Conservation (phyloP, 1,139 yeast species). For the Magnusiomyces paraingens region DNA sequence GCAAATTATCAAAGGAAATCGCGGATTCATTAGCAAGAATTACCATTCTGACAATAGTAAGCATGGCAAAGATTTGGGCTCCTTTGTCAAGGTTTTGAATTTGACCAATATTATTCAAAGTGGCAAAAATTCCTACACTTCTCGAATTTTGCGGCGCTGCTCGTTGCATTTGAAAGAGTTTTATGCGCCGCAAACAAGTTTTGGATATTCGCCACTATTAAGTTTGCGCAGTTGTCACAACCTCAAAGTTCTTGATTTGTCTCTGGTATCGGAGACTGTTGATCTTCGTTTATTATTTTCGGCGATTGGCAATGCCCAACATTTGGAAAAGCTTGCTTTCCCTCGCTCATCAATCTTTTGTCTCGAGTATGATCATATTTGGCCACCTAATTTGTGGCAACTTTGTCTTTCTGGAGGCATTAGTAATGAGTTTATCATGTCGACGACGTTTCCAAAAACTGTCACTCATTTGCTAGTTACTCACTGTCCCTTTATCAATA, state of each 20-base stretch:
- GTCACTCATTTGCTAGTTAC: conserved; percentile 71
- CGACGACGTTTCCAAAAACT: conserved; percentile 62
- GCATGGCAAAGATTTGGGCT: conserved; percentile 27
- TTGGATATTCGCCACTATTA: conserved; percentile 82
- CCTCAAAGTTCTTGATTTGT: conserved; percentile 62
- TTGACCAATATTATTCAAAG: conserved; percentile 75
- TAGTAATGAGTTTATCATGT: conserved; percentile 65
- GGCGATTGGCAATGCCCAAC: conserved; percentile 57
- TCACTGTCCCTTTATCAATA: conserved; percentile 72
- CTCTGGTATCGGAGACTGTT: conserved; percentile 88
- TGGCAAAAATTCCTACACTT: conserved; percentile 89
- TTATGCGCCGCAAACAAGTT: conserved; percentile 91
- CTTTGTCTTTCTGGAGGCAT: conserved; percentile 85
- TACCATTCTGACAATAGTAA: conserved; percentile 1
- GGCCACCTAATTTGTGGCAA: conserved; percentile 76
- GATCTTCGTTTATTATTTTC: conserved; percentile 71
- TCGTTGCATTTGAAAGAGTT: conserved; percentile 56
- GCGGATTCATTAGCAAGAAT: not conserved
- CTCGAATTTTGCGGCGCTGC: conserved; percentile 72
- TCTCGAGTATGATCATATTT: conserved; percentile 48
- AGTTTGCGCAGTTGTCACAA: conserved; percentile 65
- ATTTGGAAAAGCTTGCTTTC: conserved; percentile 70
- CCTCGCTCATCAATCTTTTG: conserved; percentile 86
- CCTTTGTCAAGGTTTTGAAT: conserved; percentile 44
- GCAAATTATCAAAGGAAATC: conserved; percentile 2